phyloP scores from a whole-genome alignment of 768 basidiomycete genomes.

The Phylloporus sp. region DNA sequence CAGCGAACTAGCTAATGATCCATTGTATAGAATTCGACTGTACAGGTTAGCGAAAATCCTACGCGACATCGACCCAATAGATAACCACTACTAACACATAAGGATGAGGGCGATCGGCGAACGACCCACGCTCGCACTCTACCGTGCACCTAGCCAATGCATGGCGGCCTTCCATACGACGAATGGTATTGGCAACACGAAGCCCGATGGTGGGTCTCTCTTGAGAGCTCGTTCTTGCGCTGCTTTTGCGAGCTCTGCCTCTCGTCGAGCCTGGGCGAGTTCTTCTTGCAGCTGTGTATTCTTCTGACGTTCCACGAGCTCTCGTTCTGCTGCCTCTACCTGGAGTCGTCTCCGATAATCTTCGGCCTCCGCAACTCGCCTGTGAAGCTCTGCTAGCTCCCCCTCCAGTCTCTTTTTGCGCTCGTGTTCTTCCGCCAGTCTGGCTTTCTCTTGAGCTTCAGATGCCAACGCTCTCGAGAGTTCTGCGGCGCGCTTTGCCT shows the following conservation, averaged over 20 bases:
- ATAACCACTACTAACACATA: constrained; percentile 8
- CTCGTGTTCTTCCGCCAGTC: constrained; percentile 28
- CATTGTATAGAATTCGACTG: constrained; percentile 1
- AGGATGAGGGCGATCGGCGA: constrained; percentile 1
- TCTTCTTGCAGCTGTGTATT: constrained; percentile 28
- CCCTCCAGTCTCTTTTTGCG: constrained; percentile 25
- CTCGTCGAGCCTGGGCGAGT: constrained; percentile 25
- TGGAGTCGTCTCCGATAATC: constrained; percentile 25
- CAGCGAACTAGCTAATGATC: constrained; percentile 1
- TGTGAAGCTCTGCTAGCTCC: constrained; percentile 25
- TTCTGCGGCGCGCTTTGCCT: constrained; percentile 28
- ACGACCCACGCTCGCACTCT: background rate
- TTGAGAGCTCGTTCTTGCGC: constrained; percentile 24
- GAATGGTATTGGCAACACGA: constrained; percentile 31
- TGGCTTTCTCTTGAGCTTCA: constrained; percentile 30
- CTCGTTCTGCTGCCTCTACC: constrained; percentile 25
- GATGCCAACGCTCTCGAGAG: constrained; percentile 21
- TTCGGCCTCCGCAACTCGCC: constrained; percentile 26
- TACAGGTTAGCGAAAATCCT: constrained; percentile 2
- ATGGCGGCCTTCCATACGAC: constrained; percentile 32
- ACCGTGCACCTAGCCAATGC: constrained; percentile 31
- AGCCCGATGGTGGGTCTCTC: constrained; percentile 27
- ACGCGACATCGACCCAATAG: constrained; percentile 11
- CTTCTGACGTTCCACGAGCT: constrained; percentile 26
- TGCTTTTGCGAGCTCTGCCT: constrained; percentile 21